Evolutionary conservation across 139 green algal genomes (phyloP), one percentile per base, ranked within the genome.

Genomic region (Astrephomene gubernaculifera): DNA sequence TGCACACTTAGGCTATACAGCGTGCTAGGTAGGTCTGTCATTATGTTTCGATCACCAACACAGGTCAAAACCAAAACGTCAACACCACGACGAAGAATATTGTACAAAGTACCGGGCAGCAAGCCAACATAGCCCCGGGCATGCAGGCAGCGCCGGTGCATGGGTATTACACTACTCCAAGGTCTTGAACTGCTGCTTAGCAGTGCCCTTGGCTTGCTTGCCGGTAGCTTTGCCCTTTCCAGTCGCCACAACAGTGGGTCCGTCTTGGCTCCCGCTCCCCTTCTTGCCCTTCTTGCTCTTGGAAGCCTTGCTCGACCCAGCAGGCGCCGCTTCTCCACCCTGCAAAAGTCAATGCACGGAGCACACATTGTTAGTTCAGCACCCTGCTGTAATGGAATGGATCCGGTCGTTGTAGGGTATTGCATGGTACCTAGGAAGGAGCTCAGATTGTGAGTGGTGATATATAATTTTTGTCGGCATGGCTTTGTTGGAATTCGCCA

Each of bases 381-480:
- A 57, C 14, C 14, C 14, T 57, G 49, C 17, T 12, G 17, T 57
- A 17, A 12, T 17, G 14, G 49, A 57, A 12, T 57, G 49, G 14
- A 25, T 57, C 17, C 49, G 14, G 17, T 25, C 49, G 49, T n/a
- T n/a, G n/a, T n/a, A n/a, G n/a, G n/a, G n/a, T n/a, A n/a, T n/a
- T n/a, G n/a, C n/a, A n/a, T n/a, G n/a, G n/a, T n/a, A n/a, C n/a
- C n/a, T n/a, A n/a, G n/a, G 14, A 36, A 17, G 57, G 54, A 82
- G 76, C 87, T 93, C 90, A 93, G 90, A 52, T 80, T 89, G 87
- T 93, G 90, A 86, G 87, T 93, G 87, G 90, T 93, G 90, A 90
- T 92, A 82, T 89, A 73, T 81, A 64, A 36, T 49, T 25, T 67
- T 91, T 90, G 87, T 93, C 87, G 87, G 86, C 90, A 91, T 87